Evolutionary conservation across 2,329 filamentous ascomycete genomes (phyloP).

Genomic region (Aspergillus brasiliensis): DNA sequence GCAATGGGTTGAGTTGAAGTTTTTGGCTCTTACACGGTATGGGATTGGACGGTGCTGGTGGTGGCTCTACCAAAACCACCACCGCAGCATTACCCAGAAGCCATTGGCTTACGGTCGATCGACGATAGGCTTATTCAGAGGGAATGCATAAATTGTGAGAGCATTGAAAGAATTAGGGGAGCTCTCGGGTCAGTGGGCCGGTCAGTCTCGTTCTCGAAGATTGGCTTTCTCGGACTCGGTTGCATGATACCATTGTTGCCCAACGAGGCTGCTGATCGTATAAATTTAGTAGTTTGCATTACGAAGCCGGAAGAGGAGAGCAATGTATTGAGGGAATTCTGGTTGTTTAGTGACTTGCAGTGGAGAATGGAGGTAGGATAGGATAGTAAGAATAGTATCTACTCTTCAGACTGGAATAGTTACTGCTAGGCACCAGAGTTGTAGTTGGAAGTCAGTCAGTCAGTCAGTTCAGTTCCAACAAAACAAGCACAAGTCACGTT

Average conservation of each 20-base stretch:
- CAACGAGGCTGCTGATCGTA: conserved; percentile 15
- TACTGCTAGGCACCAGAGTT: neutral
- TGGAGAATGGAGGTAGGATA: neutral
- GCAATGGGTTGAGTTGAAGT: neutral
- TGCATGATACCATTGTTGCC: conserved; percentile 19
- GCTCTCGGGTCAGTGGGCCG: neutral
- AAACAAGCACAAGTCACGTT: neutral
- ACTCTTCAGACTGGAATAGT: neutral
- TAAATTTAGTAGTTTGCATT: conserved; percentile 6
- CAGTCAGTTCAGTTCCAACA: neutral
- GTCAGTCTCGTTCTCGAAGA: conserved; percentile 5
- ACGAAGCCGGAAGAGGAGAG: neutral
- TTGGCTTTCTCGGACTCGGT: conserved; percentile 9
- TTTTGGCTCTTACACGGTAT: neutral
- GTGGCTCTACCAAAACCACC: neutral
- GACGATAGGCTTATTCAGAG: neutral
- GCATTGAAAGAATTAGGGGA: neutral
- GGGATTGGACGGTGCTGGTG: neutral
- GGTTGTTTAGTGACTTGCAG: neutral
- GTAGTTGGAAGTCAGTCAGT: neutral
- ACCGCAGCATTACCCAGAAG: neutral
- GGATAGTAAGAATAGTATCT: conserved; percentile 1
- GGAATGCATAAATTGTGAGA: neutral
- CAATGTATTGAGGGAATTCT: neutral
- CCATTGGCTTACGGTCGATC: neutral